Evolutionary conservation across 2,329 filamentous ascomycete genomes (phyloP), one percentile per base, ranked within the genome.

Genomic region (Diaporthe caulivora): DNA sequence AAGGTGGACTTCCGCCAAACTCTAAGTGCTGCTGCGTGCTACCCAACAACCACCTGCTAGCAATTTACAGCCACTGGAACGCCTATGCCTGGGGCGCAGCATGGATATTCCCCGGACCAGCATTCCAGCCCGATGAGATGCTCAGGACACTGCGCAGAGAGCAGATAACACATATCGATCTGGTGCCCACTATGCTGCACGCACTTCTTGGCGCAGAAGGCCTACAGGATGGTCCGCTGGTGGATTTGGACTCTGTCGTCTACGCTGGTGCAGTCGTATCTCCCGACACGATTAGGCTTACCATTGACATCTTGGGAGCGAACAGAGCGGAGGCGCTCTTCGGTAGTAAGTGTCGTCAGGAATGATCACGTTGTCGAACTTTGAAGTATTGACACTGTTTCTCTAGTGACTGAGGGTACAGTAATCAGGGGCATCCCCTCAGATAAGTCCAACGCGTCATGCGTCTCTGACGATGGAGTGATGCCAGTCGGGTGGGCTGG

Each of bases 31-130:
- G 55, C 18, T 58, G 55, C 21, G 55, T 58, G 34, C 55, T 58
- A 24, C 55, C 55, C 0, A 58, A 58, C 55, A 58, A 58, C 13
- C 55, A 58, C 5, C 55, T 58, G 6, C 34, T 58, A 26, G 55
- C 55, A n/a, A 40, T 58, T 58, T 58, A 58, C 55, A 58, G 55
- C 34, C 55, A 58, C 34, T 58, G 55, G 55, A 58, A 58, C 13
- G 55, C 55, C n/a, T 58, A 58, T 21, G 31, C 31, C 55, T 58
- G 55, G 55, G 34, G 21, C 24, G 55, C 55, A n/a, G 55, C 55
- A n/a, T 58, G 55, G 55, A 58, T 58, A 42, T 58, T 58, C 13
- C 55, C 55, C 34, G 55, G 55, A 0, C 55, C 55, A 11, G 34
- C 18, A 15, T 58, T 58, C 5, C 55, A 58, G 34, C 55, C 55